Conservation (phyloP, 352 stramenopile genomes). For the Pythium biforme region DNA sequence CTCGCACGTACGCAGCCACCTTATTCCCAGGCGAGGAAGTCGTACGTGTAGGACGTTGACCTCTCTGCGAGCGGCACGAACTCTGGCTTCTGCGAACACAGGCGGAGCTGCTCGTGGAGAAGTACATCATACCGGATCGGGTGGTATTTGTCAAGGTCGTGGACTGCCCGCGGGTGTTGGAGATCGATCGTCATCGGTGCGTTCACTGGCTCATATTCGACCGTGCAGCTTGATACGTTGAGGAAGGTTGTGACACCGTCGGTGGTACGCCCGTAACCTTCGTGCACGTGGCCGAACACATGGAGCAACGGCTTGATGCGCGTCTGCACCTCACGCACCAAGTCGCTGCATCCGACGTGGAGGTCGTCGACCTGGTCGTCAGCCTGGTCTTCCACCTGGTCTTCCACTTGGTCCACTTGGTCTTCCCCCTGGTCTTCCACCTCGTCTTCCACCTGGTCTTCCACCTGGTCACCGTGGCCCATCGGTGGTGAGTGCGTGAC, state of each 20-base stretch:
- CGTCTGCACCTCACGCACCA: conserved; percentile 65
- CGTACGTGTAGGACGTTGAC: too few relatives aligned
- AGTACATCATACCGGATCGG: conserved; percentile 44
- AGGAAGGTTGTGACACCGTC: conserved; percentile 83
- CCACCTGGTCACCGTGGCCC: conserved; percentile 76
- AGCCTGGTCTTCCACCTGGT: too few relatives aligned
- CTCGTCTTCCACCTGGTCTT: too few relatives aligned
- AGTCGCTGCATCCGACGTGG: conserved; percentile 70
- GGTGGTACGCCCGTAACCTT: conserved; percentile 74
- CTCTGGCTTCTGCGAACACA: conserved; percentile 57
- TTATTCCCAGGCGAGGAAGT: too few relatives aligned
- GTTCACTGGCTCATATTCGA: conserved; percentile 76
- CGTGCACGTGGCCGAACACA: conserved; percentile 93
- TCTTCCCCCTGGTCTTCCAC: too few relatives aligned
- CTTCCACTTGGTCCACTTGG: conserved; percentile 86
- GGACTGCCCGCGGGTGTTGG: conserved; percentile 8
- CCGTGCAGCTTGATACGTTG: conserved; percentile 81
- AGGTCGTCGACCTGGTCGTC: conserved; percentile 60
- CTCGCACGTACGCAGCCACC: too few relatives aligned
- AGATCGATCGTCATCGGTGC: conserved; percentile 59
- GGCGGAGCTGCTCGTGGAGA: conserved; percentile 60
- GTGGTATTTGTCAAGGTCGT: conserved; percentile 35
- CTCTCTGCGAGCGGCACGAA: conserved; percentile 39
- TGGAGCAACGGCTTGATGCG: conserved; percentile 74
- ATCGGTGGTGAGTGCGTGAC: conserved; percentile 89